Base-by-base conservation (phyloP, 257 asterid genomes). In the Perilla frutescens region DNA sequence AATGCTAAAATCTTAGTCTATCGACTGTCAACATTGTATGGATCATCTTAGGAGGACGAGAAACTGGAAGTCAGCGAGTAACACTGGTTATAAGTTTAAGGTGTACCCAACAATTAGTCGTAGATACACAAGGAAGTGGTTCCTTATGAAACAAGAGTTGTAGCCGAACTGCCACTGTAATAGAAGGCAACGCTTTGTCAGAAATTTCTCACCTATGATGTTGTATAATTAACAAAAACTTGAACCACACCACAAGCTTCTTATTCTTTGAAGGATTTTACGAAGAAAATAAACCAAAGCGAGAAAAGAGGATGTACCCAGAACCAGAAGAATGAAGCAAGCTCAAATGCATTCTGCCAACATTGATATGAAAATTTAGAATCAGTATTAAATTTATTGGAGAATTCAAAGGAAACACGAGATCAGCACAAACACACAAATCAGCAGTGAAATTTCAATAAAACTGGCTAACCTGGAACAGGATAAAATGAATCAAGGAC, bases 141-240 rank as follows among this genome's bases (percentile, higher is more conserved):
- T 84, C 75, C 75, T 75, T 80, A 95, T 92, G 87, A 92, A 95
- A 84, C 99, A 95, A n/a, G 99, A 92, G 49, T 76, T 75, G 51
- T 95, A 95, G 64, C 99, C 99, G 68, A 95, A 95, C 78, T 95
- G 99, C 99, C 99, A 95, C 99, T 95, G 96, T 43, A 70, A 78
- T 70, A 3, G 8, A 65, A 73, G 61, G 7, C 66, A 20, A 61
- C 59, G 26, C 72, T 41, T 79, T 0, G 31, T 84, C 47, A 77
- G 69, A 75, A 74, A 29, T 74, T 56, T 53, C 62, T 54, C 1
- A 58, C 57, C 44, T 14, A 36, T 14, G 36, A 44, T 31, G 43
- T 37, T 36, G 61, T 61, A 32, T 41, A 11, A 45, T 58, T 43
- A 20, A 7, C 32, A 39, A 36, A 59, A 36, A 59, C 7, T 11